These are phyloP conservation scores for Fusarium staphyleae DNA, from an alignment of 2,329 filamentous ascomycete genomes.

Conservation along the genomic window DNA sequence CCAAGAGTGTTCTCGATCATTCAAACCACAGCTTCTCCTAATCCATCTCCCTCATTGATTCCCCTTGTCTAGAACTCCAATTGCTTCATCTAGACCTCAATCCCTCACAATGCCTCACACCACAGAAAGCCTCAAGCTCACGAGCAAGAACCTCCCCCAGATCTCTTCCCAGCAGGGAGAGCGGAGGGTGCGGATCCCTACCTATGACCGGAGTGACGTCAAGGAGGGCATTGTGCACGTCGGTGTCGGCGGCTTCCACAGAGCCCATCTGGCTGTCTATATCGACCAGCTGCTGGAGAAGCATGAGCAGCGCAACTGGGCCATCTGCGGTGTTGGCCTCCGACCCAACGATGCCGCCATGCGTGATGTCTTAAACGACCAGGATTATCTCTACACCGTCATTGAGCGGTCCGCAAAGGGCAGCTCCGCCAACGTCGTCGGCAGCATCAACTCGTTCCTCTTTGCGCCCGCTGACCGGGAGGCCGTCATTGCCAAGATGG, in stretches of 20 bases:
- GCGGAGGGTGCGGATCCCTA: constrained; percentile 44
- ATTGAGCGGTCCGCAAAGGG: constrained; percentile 61
- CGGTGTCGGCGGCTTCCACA: constrained; percentile 62
- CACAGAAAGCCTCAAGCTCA: constrained; percentile 38
- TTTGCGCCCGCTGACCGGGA: constrained; percentile 59
- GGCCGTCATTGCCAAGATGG: constrained; percentile 62
- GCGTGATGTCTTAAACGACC: constrained; percentile 56
- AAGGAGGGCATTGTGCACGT: constrained; percentile 63
- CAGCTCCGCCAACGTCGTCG: constrained; percentile 56
- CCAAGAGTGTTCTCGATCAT: constrained; percentile 28
- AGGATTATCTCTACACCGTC: constrained; percentile 61
- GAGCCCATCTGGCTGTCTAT: constrained; percentile 61
- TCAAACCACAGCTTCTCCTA: constrained; percentile 14
- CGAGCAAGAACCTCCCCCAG: constrained; percentile 33
- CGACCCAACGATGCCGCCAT: constrained; percentile 58
- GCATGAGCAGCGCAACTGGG: constrained; percentile 53
- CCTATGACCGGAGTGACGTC: constrained; percentile 53
- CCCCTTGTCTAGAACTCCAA: too few species aligned
- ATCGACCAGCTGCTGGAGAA: constrained; percentile 57
- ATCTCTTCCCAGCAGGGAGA: constrained; percentile 36
- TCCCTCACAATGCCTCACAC: constrained; percentile 22
- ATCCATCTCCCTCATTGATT: background rate
- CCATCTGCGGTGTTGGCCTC: constrained; percentile 60
- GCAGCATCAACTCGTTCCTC: constrained; percentile 61
- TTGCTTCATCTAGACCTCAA: background rate